Conservation (phyloP, 2,329 filamentous ascomycete species). For the Exophiala dermatitidis region DNA sequence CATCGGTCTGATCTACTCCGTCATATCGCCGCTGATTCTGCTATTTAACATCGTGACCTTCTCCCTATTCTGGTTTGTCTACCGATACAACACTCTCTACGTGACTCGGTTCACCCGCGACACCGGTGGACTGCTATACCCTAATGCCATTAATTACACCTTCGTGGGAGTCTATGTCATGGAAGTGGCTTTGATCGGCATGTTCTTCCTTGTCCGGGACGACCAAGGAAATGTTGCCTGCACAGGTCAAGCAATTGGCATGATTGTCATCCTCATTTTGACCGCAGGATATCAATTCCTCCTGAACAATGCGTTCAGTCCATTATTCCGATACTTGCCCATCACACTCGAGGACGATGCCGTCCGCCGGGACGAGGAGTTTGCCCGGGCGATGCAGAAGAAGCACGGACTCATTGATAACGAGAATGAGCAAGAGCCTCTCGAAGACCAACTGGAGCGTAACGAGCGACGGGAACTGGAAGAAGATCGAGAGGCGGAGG, state of each 20-base stretch:
- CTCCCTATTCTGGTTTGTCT: constrained; percentile 81
- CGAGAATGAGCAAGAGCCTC: constrained; percentile 42
- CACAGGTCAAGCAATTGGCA: constrained; percentile 70
- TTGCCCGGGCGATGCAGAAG: constrained; percentile 67
- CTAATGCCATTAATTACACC: constrained; percentile 85
- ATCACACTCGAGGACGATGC: constrained; percentile 96
- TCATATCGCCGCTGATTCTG: constrained; percentile 83
- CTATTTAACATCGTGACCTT: constrained; percentile 93
- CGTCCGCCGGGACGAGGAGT: constrained; percentile 80
- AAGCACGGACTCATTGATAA: constrained; percentile 58
- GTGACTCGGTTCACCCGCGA: constrained; percentile 84
- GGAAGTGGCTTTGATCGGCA: constrained; percentile 79
- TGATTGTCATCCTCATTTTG: constrained; percentile 66
- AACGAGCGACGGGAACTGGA: constrained; percentile 37
- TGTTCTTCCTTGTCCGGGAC: constrained; percentile 73
- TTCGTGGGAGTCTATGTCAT: constrained; percentile 94
- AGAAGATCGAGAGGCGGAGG: constrained; percentile 38
- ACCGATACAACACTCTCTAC: constrained; percentile 95
- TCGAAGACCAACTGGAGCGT: constrained; percentile 42
- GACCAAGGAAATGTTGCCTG: constrained; percentile 51
- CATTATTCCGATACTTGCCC: constrained; percentile 79
- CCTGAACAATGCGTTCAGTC: constrained; percentile 74
- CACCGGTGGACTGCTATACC: constrained; percentile 87
- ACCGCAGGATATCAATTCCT: constrained; percentile 73
- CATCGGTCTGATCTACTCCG: constrained; percentile 80